A percentile compares a stretch with the other conserved stretches of the same genome.
These are phyloP conservation scores for Vaccinium myrtillus DNA, from an alignment of 148 eudicot genomes.

Conservation along the genomic window DNA sequence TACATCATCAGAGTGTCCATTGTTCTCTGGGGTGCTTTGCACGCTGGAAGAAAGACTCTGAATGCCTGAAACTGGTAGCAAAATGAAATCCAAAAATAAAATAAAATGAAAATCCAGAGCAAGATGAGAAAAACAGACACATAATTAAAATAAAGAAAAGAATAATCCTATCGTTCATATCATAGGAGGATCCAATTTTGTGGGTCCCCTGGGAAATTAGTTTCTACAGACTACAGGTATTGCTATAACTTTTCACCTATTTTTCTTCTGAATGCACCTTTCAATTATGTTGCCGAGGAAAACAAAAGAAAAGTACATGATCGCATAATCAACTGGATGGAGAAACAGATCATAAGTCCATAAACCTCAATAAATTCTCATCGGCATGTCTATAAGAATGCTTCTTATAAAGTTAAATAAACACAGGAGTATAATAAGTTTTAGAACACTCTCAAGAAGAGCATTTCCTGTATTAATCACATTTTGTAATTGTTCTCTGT, in stretches of 20 bases:
- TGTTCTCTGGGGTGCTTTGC: conserved; percentile 42
- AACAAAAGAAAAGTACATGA: not conserved
- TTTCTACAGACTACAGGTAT: not conserved
- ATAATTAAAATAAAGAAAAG: not conserved
- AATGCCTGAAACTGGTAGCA: conserved; percentile 38
- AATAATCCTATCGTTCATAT: not conserved
- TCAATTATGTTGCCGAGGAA: not conserved
- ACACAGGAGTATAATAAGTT: not conserved
- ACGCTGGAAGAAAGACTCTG: conserved; percentile 47
- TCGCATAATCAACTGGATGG: not conserved
- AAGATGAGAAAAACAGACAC: not conserved
- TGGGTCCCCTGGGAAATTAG: not conserved
- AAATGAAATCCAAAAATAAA: conserved; percentile 10
- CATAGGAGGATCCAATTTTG: not conserved
- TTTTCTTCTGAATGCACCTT: not conserved
- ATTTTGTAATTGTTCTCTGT: not conserved
- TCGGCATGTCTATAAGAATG: not conserved
- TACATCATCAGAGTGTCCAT: conserved; percentile 31
- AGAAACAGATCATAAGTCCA: not conserved
- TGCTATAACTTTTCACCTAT: not conserved
- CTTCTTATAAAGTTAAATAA: conserved; percentile 8
- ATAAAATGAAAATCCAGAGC: conserved; percentile 1
- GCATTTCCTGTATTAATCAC: not conserved
- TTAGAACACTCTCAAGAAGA: not conserved
- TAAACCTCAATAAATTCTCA: not conserved